Evolutionary conservation across 1,284 basidiomycete genomes (phyloP), one percentile per base, ranked within the genome.

Genomic region (Ceraceosorus bombacis): DNA sequence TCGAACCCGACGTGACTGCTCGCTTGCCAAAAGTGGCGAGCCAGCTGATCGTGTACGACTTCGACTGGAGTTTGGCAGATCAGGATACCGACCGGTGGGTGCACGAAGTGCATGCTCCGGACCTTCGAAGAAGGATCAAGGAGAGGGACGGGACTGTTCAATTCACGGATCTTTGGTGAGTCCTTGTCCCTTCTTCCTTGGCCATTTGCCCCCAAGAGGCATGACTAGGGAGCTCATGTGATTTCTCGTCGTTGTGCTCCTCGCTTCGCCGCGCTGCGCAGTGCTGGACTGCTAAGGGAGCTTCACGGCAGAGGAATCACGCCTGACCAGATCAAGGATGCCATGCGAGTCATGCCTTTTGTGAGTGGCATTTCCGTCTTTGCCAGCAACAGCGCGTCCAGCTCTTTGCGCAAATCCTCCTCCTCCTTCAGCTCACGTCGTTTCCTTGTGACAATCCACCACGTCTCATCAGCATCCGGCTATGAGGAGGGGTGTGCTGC

Each of bases 61-160:
- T 46, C 15, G 43, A 46, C 43, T 27, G 27, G 27, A 46, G 43
- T 7, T 57, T 77, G 41, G 87, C 87, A 59, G 94, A 98, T 80
- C 92, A 97, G 80, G 95, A 98, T 80, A 88, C 92, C 4, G 95
- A 98, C 80, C 84, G 93, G 80, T 98, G 89, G 85, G 83, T 96
- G 59, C 89, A 96, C 73, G 94, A 98, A 78, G 89, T 93, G 54
- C 84, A 95, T 41, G 87, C 86, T 3, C 88, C 88, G 2, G 84
- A 88, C 65, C 82, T 97, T 51, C 86, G 94, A 57, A 82, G 89
- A 53, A 85, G 88, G 76, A 85, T 97, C 81, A 85, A 90, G 77
- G 82, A 81, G 49, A 82, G 88, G 77, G 79, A 80, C 10, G 79
- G 70, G 52, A 79, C 85, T 27, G 27, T 27, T 5, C 90, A 96